Evolutionary conservation across 2,329 filamentous ascomycete genomes (phyloP).

Genomic region (Monilinia fructicola): DNA sequence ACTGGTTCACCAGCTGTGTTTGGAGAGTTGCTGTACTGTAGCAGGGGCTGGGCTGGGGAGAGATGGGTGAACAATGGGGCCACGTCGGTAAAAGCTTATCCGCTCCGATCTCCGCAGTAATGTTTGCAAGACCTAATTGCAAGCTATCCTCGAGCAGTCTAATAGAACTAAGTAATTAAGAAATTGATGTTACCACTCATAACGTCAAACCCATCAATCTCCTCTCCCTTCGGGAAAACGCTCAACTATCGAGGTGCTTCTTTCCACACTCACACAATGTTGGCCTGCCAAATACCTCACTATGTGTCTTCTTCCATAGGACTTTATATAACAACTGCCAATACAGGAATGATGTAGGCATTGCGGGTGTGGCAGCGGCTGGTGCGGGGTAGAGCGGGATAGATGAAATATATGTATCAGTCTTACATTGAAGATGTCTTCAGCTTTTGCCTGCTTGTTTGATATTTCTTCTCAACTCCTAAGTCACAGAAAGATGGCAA

Average conservation of each 20-base stretch:
- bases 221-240: background rate
- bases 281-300: background rate
- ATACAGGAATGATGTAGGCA: background rate
- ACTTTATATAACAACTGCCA: background rate
- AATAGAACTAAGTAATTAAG: no score
- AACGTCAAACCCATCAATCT: background rate
- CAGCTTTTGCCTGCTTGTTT: background rate
- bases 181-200: background rate
- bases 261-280: background rate
- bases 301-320: background rate
- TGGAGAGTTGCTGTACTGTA: background rate
- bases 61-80: background rate
- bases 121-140: background rate
- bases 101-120: background rate
- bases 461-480: background rate
- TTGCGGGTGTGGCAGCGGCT: background rate
- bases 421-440: background rate
- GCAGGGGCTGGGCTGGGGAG: no score
- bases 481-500: conserved; percentile 23
- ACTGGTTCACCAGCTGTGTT: no score
- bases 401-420: background rate
- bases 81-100: background rate
- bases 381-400: conserved; percentile 7
- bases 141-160: background rate
- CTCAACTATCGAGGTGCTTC: background rate